Percentiles rank a stretch among this genome's conserved stretches.
Conservation (phyloP, 495 filamentous ascomycete genomes). For the Mytilinidion resinicola region DNA sequence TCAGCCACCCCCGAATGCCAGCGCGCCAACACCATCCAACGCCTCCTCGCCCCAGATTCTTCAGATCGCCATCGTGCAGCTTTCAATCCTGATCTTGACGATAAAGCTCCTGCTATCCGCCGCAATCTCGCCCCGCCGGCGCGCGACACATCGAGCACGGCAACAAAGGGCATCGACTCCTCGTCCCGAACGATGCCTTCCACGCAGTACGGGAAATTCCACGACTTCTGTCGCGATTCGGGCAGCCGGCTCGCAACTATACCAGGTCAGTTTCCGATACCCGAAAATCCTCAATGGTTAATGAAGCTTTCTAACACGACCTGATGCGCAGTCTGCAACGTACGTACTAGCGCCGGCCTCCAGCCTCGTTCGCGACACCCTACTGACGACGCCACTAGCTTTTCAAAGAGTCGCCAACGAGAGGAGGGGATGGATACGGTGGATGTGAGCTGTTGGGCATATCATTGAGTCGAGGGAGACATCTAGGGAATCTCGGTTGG, state of each 20-base stretch:
- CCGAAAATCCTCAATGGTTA: neutral
- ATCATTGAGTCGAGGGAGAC: conserved; percentile 50
- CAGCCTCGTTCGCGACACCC: conserved; percentile 1
- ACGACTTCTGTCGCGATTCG: conserved; percentile 95
- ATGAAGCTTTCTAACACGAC: conserved; percentile 4
- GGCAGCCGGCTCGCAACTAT: conserved; percentile 49
- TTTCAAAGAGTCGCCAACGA: conserved; percentile 49
- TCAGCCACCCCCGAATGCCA: too few relatives aligned
- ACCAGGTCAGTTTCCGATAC: conserved; percentile 61
- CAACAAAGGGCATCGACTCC: neutral
- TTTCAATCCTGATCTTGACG: too few relatives aligned
- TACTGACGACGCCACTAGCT: conserved; percentile 39
- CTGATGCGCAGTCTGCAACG: conserved; percentile 21
- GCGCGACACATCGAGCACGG: neutral
- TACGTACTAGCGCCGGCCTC: conserved; percentile 12
- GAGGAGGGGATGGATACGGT: conserved; percentile 43
- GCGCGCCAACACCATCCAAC: too few relatives aligned
- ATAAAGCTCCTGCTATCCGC: neutral
- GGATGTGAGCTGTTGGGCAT: conserved; percentile 73
- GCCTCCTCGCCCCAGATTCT: too few relatives aligned
- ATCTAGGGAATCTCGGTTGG: conserved; percentile 83
- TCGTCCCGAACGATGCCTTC: conserved; percentile 9
- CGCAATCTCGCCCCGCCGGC: neutral
- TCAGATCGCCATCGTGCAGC: too few relatives aligned
- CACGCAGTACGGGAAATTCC: conserved; percentile 28